A percentile compares a stretch with the other conserved stretches of the same genome.
These are phyloP conservation scores for Liquidambar formosana DNA, from an alignment of 164 flowering plant genomes.

Conservation along the genomic window DNA sequence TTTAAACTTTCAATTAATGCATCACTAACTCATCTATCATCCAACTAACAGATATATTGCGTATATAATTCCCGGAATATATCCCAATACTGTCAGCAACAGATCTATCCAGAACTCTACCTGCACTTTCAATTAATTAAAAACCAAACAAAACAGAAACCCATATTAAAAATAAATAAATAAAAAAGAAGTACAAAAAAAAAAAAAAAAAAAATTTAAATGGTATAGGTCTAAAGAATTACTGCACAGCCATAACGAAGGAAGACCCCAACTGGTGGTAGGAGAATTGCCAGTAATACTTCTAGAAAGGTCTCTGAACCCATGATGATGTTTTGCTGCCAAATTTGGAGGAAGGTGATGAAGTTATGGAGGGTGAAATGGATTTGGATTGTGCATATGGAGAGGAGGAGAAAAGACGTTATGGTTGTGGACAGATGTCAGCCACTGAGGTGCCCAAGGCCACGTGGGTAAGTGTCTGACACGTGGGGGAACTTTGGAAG, in stretches of 20 bases:
- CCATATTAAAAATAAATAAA: neutral
- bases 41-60: slow-evolving; percentile 42
- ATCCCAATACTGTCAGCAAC: slow-evolving; percentile 45
- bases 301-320: slow-evolving; percentile 72
- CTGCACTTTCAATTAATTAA: slow-evolving; percentile 26
- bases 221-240: too few relatives aligned
- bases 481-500: too few relatives aligned
- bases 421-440: too few relatives aligned
- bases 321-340: slow-evolving; percentile 24
- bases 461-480: too few relatives aligned
- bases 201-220: too few relatives aligned
- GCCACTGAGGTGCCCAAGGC: too few relatives aligned
- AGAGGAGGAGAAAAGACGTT: too few relatives aligned
- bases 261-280: slow-evolving; percentile 80
- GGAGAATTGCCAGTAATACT: slow-evolving; percentile 62
- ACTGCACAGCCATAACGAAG: slow-evolving; percentile 74
- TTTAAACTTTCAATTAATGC: too few relatives aligned
- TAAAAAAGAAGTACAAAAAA: neutral
- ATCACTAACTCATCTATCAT: slow-evolving; percentile 3
- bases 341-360: too few relatives aligned
- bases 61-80: slow-evolving; percentile 44
- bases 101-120: slow-evolving; percentile 54
- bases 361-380: too few relatives aligned
- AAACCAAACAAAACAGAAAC: neutral
- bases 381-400: too few relatives aligned